Evolutionary conservation across 2,329 filamentous ascomycete species (phyloP).

Genomic region (Boeremia exigua): DNA sequence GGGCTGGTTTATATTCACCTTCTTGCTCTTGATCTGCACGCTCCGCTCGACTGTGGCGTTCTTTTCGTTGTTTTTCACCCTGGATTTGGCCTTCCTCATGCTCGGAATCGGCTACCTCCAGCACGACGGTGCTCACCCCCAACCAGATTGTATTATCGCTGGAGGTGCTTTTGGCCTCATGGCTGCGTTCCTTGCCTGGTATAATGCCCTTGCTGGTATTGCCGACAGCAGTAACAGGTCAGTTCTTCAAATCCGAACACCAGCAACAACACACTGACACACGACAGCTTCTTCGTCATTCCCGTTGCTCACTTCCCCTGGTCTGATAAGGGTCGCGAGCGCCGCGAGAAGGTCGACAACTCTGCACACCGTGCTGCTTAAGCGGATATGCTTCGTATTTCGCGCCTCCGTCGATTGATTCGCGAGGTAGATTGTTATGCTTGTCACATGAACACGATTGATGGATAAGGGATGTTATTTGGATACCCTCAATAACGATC

Average conservation of each 20-base stretch:
- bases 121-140: slow-evolving; percentile 49
- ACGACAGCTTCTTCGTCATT: slow-evolving; percentile 82
- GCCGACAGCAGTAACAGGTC: slow-evolving; percentile 60
- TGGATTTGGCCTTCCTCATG: slow-evolving; percentile 65
- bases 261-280: slow-evolving; percentile 12
- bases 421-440: not conserved
- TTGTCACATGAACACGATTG: slow-evolving; percentile 1
- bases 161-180: slow-evolving; percentile 61
- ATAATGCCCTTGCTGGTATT: slow-evolving; percentile 62
- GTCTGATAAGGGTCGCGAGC: slow-evolving; percentile 62
- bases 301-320: slow-evolving; percentile 95
- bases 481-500: slow-evolving; percentile 13
- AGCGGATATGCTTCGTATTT: not conserved
- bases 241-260: slow-evolving; percentile 11
- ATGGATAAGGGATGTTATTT: slow-evolving; percentile 7
- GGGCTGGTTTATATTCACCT: slow-evolving; percentile 67
- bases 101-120: slow-evolving; percentile 63
- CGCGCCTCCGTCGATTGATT: slow-evolving; percentile 10
- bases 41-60: slow-evolving; percentile 66
- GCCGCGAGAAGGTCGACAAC: slow-evolving; percentile 51
- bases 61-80: slow-evolving; percentile 63
- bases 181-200: slow-evolving; percentile 62
- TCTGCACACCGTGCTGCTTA: slow-evolving; percentile 24
- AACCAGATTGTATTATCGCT: slow-evolving; percentile 56
- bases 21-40: too few species aligned